These are phyloP conservation scores for Quercus tomentella DNA, from an alignment of 331 rosid genomes.

Conservation along the genomic window DNA sequence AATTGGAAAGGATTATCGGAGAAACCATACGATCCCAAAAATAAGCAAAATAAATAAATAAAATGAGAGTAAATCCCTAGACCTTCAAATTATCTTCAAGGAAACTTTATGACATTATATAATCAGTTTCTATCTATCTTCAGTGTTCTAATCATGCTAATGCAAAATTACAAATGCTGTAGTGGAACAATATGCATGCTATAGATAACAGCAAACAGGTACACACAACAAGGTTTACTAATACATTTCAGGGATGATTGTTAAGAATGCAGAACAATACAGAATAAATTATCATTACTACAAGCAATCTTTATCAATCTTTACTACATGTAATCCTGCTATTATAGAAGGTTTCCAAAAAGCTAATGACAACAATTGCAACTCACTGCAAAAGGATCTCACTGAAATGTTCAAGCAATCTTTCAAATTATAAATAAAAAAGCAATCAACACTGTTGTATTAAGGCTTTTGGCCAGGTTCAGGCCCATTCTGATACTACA, in stretches of 20 bases:
- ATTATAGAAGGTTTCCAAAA: not conserved
- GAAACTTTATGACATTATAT: not conserved
- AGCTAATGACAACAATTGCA: not conserved
- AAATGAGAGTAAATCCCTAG: not conserved
- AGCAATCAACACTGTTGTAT: not conserved
- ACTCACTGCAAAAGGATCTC: not conserved
- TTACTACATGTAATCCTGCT: not conserved
- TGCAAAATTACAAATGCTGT: not conserved
- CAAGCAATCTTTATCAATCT: not conserved
- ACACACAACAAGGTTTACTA: not conserved
- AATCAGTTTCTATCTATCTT: not conserved
- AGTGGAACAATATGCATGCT: not conserved
- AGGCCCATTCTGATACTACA: not conserved
- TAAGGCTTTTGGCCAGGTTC: not conserved
- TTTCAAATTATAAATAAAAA: not conserved
- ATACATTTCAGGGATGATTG: not conserved
- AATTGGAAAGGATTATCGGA: slow-evolving; percentile 7
- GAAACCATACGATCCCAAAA: not conserved
- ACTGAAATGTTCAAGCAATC: too few relatives aligned
- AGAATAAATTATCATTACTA: not conserved
- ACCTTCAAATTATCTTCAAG: not conserved
- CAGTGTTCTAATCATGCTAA: not conserved
- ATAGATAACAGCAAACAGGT: not conserved
- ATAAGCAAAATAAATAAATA: not conserved
- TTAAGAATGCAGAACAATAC: not conserved